Evolutionary conservation across 1,284 basidiomycete species (phyloP).

Genomic region (Dichomitus squalens): DNA sequence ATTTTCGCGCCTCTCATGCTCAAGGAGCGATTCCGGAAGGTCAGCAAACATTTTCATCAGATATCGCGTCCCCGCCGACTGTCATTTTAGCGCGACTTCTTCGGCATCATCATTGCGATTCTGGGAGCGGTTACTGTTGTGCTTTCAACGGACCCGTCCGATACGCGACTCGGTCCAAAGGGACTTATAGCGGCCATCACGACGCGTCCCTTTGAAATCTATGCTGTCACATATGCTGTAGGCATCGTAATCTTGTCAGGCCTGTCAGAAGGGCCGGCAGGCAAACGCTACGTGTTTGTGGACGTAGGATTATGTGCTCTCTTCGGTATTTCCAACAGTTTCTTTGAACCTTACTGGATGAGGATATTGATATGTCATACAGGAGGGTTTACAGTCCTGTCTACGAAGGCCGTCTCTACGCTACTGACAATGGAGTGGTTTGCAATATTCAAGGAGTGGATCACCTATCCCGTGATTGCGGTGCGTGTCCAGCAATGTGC

Average conservation of each 20-base stretch:
- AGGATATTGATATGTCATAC: conserved; percentile 6
- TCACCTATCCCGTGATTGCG: conserved; percentile 75
- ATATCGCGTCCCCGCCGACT: conserved; percentile 4
- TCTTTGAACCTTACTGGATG: neutral
- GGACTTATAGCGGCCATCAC: conserved; percentile 73
- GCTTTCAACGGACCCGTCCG: conserved; percentile 71
- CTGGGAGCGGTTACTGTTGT: conserved; percentile 93
- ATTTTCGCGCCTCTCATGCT: conserved; percentile 90
- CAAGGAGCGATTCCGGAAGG: conserved; percentile 76
- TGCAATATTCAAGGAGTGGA: conserved; percentile 73
- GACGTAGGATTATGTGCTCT: conserved; percentile 90
- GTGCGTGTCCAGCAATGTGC: conserved; percentile 40
- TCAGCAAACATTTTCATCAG: conserved; percentile 29
- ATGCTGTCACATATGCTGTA: conserved; percentile 64
- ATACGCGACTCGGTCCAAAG: conserved; percentile 70
- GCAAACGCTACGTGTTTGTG: conserved; percentile 75
- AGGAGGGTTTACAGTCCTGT: conserved; percentile 94
- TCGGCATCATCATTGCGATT: conserved; percentile 84
- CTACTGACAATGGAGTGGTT: conserved; percentile 79
- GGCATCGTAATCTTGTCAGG: conserved; percentile 60
- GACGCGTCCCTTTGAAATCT: conserved; percentile 74
- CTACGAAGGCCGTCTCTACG: conserved; percentile 92
- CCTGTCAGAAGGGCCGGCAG: conserved; percentile 61
- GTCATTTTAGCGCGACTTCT: conserved; percentile 65
- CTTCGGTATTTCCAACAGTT: conserved; percentile 57